Evolutionary conservation across 164 flowering plant genomes (phyloP).

Genomic region (Warburgia ugandensis): DNA sequence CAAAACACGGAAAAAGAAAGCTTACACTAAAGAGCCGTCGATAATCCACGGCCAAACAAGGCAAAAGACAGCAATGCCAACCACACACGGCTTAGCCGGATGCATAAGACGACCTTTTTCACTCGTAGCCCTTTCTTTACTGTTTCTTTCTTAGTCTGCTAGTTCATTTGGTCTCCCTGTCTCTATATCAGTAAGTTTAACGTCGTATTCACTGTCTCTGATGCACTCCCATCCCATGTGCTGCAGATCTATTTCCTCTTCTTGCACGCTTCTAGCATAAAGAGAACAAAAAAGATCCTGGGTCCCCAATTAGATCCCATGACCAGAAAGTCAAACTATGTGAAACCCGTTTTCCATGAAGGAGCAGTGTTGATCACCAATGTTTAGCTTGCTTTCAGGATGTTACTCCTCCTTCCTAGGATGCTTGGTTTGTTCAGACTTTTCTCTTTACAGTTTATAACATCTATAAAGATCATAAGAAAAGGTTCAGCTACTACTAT

Average conservation of each 20-base stretch:
- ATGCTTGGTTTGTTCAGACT: too few relatives aligned
- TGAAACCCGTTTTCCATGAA: not conserved
- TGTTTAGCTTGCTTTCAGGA: not conserved
- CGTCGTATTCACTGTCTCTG: conserved; percentile 9
- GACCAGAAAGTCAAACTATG: not conserved
- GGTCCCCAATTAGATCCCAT: too few relatives aligned
- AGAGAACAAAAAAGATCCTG: too few relatives aligned
- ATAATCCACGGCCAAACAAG: conserved; percentile 1
- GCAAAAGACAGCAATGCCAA: conserved; percentile 4
- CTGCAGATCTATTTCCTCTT: not conserved
- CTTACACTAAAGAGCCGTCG: not conserved
- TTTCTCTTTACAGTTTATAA: too few relatives aligned
- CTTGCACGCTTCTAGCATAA: too few relatives aligned
- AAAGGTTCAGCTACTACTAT: too few relatives aligned
- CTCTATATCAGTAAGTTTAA: not conserved
- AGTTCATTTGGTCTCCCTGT: not conserved
- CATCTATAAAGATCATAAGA: too few relatives aligned
- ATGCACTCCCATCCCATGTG: not conserved
- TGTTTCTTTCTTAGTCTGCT: not conserved
- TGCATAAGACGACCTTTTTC: not conserved
- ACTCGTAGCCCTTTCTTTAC: not conserved
- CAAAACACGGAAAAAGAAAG: not conserved
- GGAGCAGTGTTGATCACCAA: not conserved
- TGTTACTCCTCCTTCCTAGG: too few relatives aligned
- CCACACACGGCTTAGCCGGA: conserved; percentile 1